Base-by-base conservation (phyloP, 257 asterid genomes). In the Jacaranda mimosifolia region DNA sequence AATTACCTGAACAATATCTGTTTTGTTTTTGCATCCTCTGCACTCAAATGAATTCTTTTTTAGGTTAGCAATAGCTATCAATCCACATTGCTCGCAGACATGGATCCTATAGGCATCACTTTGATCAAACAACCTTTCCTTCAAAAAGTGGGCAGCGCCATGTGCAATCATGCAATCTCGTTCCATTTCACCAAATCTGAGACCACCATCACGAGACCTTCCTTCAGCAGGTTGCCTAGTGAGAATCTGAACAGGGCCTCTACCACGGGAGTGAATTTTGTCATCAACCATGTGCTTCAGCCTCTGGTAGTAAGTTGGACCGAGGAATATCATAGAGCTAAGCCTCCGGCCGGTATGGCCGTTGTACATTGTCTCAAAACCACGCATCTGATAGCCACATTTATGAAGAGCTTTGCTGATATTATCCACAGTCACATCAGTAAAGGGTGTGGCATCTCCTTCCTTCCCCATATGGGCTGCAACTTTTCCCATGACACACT, bases 171-270 rank as follows among this genome's bases (percentile, higher is more conserved):
- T 95, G 72, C 99, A 95, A 76, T 95, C 99, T 18, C 98, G 86
- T 81, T 95, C 99, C 99, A 95, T 95, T 82, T 95, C 99, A 63
- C 99, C 99, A 82, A 95, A 93, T 1, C 98, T 86, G 48, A 95
- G 96, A 67, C 99, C 99, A 66, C 99, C 99, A 73, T 95, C 99
- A 78, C 98, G 93, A 4, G 99, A 93, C 40, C 99, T 82, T 40
- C 99, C 99, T 77, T 95, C 99, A 3, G 97, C 99, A 46, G 99
- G 99, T 55, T 95, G 98, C 86, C 98, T 87, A 0, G 99, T 95
- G 67, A 95, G 97, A 62, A 93, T 95, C 80, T 95, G 98, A 21
- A 93, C 97, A 0, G 99, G 99, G 14, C 98, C 98, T 82, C 99
- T 86, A 18, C 99, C 99, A 63, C 98, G 92, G 15, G 97, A 95